Evolutionary conservation across 2,329 filamentous ascomycete genomes (phyloP).

Genomic region (Tolypocladium sp.): DNA sequence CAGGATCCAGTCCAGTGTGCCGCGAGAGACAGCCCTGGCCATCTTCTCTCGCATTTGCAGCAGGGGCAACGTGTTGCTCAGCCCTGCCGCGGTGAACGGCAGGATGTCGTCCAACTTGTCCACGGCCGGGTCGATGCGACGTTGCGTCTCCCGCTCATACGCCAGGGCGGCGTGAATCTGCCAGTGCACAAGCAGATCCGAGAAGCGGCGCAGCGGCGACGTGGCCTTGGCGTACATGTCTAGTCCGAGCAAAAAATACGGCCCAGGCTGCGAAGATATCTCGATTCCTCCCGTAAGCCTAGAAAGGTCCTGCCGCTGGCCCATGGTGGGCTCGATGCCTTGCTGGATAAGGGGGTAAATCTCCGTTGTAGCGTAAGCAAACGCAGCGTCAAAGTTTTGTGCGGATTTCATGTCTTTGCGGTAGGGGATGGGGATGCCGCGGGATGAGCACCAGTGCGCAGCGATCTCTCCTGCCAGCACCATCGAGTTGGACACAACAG

Average conservation of each 20-base stretch:
- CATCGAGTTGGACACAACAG: conserved; percentile 39
- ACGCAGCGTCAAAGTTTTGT: conserved; percentile 23
- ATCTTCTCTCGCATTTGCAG: conserved; percentile 45
- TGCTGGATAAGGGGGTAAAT: conserved; percentile 22
- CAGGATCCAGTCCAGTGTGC: conserved; percentile 43
- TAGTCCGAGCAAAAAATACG: conserved; percentile 48
- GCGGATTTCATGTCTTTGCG: conserved; percentile 36
- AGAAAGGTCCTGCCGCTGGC: conserved; percentile 18
- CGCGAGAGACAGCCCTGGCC: conserved; percentile 32
- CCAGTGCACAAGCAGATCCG: conserved; percentile 56
- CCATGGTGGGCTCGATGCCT: conserved; percentile 22
- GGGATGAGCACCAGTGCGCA: conserved; percentile 49
- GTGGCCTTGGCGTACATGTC: conserved; percentile 56
- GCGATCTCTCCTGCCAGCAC: conserved; percentile 52
- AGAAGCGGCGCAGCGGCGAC: conserved; percentile 56
- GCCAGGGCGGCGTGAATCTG: conserved; percentile 53
- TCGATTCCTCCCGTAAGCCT: conserved; percentile 37
- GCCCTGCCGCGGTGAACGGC: conserved; percentile 32
- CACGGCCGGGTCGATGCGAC: conserved; percentile 12
- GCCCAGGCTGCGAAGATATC: conserved; percentile 41
- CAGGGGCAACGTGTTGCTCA: conserved; percentile 37
- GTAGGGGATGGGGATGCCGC: conserved; percentile 51
- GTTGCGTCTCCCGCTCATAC: conserved; percentile 27
- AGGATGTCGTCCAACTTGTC: conserved; percentile 28
- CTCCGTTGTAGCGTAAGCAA: conserved; percentile 25